phyloP scores from a whole-genome alignment of 306 rosid species.

The Canavalia ensiformis region DNA sequence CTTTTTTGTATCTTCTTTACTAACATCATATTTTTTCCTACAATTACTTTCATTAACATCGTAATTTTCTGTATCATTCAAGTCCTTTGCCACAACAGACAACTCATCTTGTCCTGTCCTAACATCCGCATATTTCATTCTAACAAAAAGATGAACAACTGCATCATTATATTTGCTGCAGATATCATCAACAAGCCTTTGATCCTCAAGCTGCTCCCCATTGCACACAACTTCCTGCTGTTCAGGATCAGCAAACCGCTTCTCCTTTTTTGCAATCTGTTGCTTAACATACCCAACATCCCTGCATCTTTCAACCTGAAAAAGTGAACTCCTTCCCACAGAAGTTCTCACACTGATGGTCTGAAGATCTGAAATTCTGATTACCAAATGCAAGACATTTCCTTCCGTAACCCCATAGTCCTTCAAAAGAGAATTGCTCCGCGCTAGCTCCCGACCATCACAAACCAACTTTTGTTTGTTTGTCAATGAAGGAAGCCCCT shows the following conservation, averaged over 20 bases:
- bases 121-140: slow-evolving; percentile 72
- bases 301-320: slow-evolving; percentile 77
- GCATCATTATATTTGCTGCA: slow-evolving; percentile 74
- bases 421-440: slow-evolving; percentile 76
- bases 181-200: slow-evolving; percentile 79
- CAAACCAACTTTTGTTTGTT: slow-evolving; percentile 90
- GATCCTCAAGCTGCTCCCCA: slow-evolving; percentile 82
- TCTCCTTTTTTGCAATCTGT: slow-evolving; percentile 72
- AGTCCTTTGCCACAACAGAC: slow-evolving; percentile 66
- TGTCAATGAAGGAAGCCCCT: slow-evolving; percentile 71
- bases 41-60: slow-evolving; percentile 51
- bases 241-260: slow-evolving; percentile 73
- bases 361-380: slow-evolving; percentile 83
- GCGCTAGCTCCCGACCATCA: slow-evolving; percentile 87
- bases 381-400: slow-evolving; percentile 88
- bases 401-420: slow-evolving; percentile 90
- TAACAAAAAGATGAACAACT: slow-evolving; percentile 73
- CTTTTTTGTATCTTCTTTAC: slow-evolving; percentile 48
- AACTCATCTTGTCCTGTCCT: slow-evolving; percentile 71
- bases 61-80: slow-evolving; percentile 49
- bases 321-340: slow-evolving; percentile 76
- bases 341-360: slow-evolving; percentile 71
- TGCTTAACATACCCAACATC: slow-evolving; percentile 88
- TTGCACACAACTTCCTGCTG: slow-evolving; percentile 83
- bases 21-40: slow-evolving; percentile 49